A percentile compares a stretch with the other conserved stretches of the same genome.
These are phyloP conservation scores for Aphanomyces euteiches DNA, from an alignment of 352 stramenopile genomes.

Conservation along the genomic window DNA sequence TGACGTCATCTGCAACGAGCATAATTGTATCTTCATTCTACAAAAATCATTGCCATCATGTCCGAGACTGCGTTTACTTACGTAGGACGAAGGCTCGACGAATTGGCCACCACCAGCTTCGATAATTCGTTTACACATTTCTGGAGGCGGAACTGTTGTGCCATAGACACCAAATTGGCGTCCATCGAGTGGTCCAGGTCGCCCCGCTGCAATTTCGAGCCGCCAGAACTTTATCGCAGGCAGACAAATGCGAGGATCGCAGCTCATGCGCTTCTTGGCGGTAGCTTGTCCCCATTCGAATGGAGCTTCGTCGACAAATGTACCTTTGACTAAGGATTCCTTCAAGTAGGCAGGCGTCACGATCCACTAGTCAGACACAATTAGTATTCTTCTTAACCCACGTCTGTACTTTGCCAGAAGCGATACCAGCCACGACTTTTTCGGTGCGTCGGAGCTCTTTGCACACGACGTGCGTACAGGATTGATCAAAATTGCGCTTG, in stretches of 20 bases:
- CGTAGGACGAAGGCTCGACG: slow-evolving; percentile 30
- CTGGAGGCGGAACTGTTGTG: slow-evolving; percentile 63
- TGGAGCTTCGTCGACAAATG: slow-evolving; percentile 64
- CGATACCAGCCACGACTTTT: slow-evolving; percentile 81
- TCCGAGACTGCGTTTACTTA: background rate
- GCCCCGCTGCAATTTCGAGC: slow-evolving; percentile 42
- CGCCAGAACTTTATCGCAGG: slow-evolving; percentile 60
- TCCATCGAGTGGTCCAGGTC: slow-evolving; percentile 55
- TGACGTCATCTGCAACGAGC: slow-evolving; percentile 39
- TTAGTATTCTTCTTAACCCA: background rate
- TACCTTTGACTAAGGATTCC: slow-evolving; percentile 50
- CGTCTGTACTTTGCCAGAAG: slow-evolving; percentile 64
- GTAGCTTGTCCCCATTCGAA: slow-evolving; percentile 69
- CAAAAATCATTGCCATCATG: background rate
- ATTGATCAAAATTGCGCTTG: slow-evolving; percentile 59
- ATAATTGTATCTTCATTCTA: slow-evolving; percentile 43
- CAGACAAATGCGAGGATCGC: slow-evolving; percentile 75
- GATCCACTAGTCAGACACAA: slow-evolving; percentile 58
- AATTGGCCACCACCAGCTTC: slow-evolving; percentile 51
- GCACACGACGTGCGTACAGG: slow-evolving; percentile 83
- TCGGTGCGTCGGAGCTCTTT: slow-evolving; percentile 83
- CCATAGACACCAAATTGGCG: slow-evolving; percentile 75
- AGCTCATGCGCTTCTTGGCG: slow-evolving; percentile 46
- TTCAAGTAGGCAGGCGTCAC: slow-evolving; percentile 79
- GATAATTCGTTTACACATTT: slow-evolving; percentile 80